These are phyloP conservation scores for Macadamia integrifolia DNA, from an alignment of 164 flowering plant species.

Conservation along the genomic window DNA sequence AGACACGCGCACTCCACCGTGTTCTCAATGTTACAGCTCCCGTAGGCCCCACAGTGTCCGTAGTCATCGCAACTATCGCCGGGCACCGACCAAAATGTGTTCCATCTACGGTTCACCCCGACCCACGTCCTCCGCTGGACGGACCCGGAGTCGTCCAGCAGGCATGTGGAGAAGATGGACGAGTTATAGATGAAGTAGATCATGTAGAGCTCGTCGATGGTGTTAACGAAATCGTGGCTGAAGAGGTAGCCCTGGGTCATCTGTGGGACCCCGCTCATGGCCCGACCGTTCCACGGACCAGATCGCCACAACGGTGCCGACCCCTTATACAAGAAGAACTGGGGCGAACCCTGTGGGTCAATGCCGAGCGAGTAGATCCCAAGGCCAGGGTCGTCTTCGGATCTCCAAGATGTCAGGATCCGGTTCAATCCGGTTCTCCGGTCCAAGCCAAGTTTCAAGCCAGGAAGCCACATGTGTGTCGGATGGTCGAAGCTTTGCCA, in stretches of 20 bases:
- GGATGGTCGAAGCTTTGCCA: constrained; percentile 61
- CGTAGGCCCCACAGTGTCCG: constrained; percentile 21
- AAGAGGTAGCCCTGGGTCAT: constrained; percentile 1
- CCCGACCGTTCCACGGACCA: constrained; percentile 41
- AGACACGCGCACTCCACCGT: background rate
- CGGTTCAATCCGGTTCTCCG: constrained; percentile 25
- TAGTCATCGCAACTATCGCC: constrained; percentile 25
- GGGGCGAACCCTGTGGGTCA: constrained; percentile 25
- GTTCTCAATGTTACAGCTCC: constrained; percentile 10
- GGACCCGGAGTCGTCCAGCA: constrained; percentile 11
- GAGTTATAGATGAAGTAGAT: background rate
- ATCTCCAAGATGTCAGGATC: constrained; percentile 40
- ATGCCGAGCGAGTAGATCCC: constrained; percentile 26
- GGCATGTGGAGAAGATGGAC: constrained; percentile 7
- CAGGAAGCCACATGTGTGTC: constrained; percentile 27
- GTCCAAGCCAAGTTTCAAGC: constrained; percentile 33
- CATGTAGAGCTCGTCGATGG: constrained; percentile 5
- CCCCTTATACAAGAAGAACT: constrained; percentile 20
- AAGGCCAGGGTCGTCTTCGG: constrained; percentile 28
- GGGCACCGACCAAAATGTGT: background rate
- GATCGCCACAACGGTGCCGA: constrained; percentile 17
- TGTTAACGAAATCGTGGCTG: constrained; percentile 5
- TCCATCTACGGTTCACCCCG: constrained; percentile 13
- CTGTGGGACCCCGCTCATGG: constrained; percentile 21
- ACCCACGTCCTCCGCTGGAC: constrained; percentile 7